Conservation (phyloP, 345 rosid genomes). For the Salix udensis region DNA sequence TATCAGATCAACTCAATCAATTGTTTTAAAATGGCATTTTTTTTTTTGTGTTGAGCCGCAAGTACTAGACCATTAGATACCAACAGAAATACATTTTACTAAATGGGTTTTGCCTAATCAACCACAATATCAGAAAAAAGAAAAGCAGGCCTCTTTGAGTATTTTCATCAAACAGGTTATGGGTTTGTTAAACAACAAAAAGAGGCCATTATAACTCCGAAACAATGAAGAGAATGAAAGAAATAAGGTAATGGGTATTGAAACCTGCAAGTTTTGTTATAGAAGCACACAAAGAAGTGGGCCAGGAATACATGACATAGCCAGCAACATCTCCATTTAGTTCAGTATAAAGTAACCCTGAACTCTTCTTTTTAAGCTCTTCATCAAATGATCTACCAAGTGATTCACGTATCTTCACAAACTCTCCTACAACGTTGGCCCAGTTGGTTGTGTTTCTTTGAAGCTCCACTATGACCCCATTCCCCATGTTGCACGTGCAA, state of each 20-base stretch:
- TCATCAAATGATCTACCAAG: slow-evolving; percentile 59
- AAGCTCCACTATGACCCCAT: slow-evolving; percentile 37
- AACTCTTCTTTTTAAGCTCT: slow-evolving; percentile 64
- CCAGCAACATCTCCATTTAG: slow-evolving; percentile 49
- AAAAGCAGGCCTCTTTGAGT: slow-evolving; percentile 1
- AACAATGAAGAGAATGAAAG: background rate
- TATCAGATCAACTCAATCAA: no score
- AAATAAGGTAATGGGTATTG: background rate
- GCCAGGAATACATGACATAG: slow-evolving; percentile 69
- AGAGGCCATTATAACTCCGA: background rate
- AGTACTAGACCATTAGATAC: background rate
- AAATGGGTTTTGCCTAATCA: background rate
- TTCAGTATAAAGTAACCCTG: slow-evolving; percentile 56
- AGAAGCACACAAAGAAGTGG: slow-evolving; percentile 67
- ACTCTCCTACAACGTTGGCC: slow-evolving; percentile 47
- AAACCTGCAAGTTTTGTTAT: slow-evolving; percentile 82
- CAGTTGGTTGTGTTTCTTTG: slow-evolving; percentile 42
- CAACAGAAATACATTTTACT: background rate
- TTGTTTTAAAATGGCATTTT: no score
- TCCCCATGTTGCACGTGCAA: slow-evolving; percentile 23
- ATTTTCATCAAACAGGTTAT: slow-evolving; percentile 49
- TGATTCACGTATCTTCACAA: slow-evolving; percentile 75
- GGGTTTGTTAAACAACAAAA: background rate
- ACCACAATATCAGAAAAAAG: background rate
- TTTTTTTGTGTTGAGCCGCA: background rate